These are phyloP conservation scores for Solanum chilense DNA, from an alignment of 257 asterid genomes.

Conservation along the genomic window DNA sequence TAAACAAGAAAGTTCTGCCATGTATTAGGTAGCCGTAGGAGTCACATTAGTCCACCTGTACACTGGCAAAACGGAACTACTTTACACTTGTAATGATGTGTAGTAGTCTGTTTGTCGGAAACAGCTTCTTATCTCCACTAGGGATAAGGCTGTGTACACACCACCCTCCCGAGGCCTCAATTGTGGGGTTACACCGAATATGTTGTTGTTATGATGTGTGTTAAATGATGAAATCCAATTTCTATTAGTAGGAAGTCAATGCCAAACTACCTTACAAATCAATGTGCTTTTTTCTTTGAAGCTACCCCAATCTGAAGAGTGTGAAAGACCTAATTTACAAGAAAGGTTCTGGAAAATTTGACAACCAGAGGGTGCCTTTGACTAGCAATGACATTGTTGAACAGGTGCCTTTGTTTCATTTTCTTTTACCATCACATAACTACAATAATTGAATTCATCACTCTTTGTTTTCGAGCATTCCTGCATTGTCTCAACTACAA, in stretches of 20 bases:
- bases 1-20: not conserved
- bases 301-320: conserved; percentile 75
- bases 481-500: not conserved
- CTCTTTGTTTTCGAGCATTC: not conserved
- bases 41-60: not conserved
- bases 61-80: not conserved
- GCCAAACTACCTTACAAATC: not conserved
- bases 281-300: conserved; percentile 4
- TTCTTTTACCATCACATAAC: not conserved
- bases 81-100: not conserved
- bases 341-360: conserved; percentile 61
- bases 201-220: not conserved
- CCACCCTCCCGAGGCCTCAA: not conserved
- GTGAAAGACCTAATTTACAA: conserved; percentile 87
- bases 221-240: not conserved
- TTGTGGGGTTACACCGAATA: not conserved
- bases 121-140: not conserved
- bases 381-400: conserved; percentile 78
- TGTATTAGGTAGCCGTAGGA: not conserved
- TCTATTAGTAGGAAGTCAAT: not conserved
- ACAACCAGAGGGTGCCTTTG: conserved; percentile 52
- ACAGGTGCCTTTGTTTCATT: conserved; percentile 33
- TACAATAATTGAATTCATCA: not conserved
- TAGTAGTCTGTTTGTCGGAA: not conserved
- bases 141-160: not conserved